Evolutionary conservation across 73 alveolate species (phyloP), one percentile per base, ranked within the genome.

Genomic region (Blepharisma stoltei): DNA sequence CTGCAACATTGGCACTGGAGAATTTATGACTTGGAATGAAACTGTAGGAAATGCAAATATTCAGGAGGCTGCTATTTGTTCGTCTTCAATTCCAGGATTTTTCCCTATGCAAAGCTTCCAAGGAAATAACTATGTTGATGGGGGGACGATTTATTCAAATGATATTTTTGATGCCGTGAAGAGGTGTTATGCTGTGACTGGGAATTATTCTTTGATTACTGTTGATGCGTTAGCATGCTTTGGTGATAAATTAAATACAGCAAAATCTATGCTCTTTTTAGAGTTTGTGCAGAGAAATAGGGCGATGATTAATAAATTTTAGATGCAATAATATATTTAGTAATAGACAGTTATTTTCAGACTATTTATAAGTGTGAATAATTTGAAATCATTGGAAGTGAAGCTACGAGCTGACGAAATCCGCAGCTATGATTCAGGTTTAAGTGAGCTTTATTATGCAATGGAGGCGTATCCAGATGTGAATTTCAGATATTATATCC

Each of bases 81-180:
- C 93, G 3, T 73, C 93, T 1, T 50, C 90, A 0, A 70, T 86
- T 18, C 93, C 93, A 7, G 65, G 45, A 37, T 45, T 86, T 67
- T 86, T 86, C 88, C 93, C 93, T 6, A 53, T 27, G 66, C 43
- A 70, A 23, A 70, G 49, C 7, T 43, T 44, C 46, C 60, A 71
- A 8, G 78, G 55, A n/a, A 52, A 55, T 14, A 41, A 60, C 60
- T 49, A n/a, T 14, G 71, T 55, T 67, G 95, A 88, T 65, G 95
- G 95, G 3, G 95, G 95, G 6, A 81, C 85, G n/a, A 77, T 76
- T 25, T 71, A 83, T 83, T 71, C 54, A 11, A 20, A 54, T 25
- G 89, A 88, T 78, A 23, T 84, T 27, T 76, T 70, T 6, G 54
- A 86, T 9, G 89, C 89, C 38, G 47, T 82, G 21, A 60, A 9